Percentiles rank a stretch among this genome's conserved stretches.
Conservation (phyloP, 1,284 basidiomycete genomes). For the Athelia psychrophila region DNA sequence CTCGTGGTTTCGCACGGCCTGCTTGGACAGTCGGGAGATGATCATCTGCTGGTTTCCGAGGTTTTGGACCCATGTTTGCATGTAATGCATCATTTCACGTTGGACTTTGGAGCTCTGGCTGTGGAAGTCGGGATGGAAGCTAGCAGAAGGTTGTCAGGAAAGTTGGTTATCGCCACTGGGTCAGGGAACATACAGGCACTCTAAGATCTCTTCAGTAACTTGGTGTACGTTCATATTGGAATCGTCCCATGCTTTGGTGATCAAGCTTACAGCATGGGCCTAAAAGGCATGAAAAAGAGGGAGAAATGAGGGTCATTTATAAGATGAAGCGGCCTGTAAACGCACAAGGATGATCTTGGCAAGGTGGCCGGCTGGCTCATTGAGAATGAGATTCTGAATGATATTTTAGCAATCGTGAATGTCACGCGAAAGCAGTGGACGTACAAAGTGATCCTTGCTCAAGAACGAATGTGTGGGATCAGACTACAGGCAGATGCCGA, state of each 20-base stretch:
- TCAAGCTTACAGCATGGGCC: slow-evolving; percentile 53
- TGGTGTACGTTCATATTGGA: slow-evolving; percentile 54
- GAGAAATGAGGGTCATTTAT: slow-evolving; percentile 13
- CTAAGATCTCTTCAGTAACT: slow-evolving; percentile 66
- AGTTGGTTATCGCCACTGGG: background rate
- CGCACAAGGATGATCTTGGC: slow-evolving; percentile 68
- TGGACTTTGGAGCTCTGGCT: slow-evolving; percentile 70
- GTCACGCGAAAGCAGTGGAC: slow-evolving; percentile 20
- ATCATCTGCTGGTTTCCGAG: slow-evolving; percentile 53
- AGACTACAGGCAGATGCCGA: slow-evolving; percentile 47
- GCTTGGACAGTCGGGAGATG: slow-evolving; percentile 60
- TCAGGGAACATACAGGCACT: slow-evolving; percentile 57
- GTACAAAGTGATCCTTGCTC: slow-evolving; percentile 78
- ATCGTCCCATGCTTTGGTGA: slow-evolving; percentile 88
- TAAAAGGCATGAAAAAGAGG: slow-evolving; percentile 21
- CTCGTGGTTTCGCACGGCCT: slow-evolving; percentile 68
- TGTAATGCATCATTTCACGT: slow-evolving; percentile 70
- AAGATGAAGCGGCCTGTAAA: slow-evolving; percentile 5
- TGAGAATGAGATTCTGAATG: slow-evolving; percentile 64
- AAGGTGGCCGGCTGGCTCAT: slow-evolving; percentile 77
- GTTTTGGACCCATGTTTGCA: slow-evolving; percentile 59
- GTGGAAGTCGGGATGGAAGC: slow-evolving; percentile 87
- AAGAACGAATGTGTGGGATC: slow-evolving; percentile 87
- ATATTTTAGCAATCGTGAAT: slow-evolving; percentile 1
- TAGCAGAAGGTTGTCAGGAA: slow-evolving; percentile 20